Conservation (phyloP, 768 basidiomycete genomes). For the Pulveroboletus sp. region DNA sequence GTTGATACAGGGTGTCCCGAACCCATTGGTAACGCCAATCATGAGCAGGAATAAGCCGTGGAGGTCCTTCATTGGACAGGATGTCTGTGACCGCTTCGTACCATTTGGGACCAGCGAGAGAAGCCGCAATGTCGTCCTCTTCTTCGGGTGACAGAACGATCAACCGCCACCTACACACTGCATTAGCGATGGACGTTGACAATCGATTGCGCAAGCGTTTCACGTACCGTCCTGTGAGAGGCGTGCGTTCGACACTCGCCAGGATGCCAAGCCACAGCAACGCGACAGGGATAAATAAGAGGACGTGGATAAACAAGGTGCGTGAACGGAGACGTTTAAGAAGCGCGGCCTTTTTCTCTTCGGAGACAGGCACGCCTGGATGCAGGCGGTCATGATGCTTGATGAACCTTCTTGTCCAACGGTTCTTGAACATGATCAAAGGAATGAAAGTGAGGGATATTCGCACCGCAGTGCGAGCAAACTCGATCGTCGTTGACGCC, state of each 20-base stretch:
- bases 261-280: slow-evolving; percentile 67
- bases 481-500: slow-evolving; percentile 70
- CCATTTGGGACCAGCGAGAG: slow-evolving; percentile 84
- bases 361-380: slow-evolving; percentile 42
- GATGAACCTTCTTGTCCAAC: slow-evolving; percentile 47
- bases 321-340: slow-evolving; percentile 46
- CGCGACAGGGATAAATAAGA: slow-evolving; percentile 56
- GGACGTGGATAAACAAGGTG: slow-evolving; percentile 46
- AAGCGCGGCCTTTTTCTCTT: slow-evolving; percentile 46
- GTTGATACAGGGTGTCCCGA: slow-evolving; percentile 62
- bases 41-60: slow-evolving; percentile 56
- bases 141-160: slow-evolving; percentile 90
- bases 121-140: slow-evolving; percentile 81
- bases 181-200: slow-evolving; percentile 3
- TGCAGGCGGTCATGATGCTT: slow-evolving; percentile 37
- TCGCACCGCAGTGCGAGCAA: slow-evolving; percentile 65
- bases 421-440: slow-evolving; percentile 56
- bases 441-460: slow-evolving; percentile 75
- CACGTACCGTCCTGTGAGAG: slow-evolving; percentile 78
- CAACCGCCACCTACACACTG: slow-evolving; percentile 64
- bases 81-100: slow-evolving; percentile 78
- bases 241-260: slow-evolving; percentile 72
- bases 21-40: slow-evolving; percentile 96
- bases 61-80: slow-evolving; percentile 58
- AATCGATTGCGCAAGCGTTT: neutral